Evolutionary conservation across 2,329 filamentous ascomycete genomes (phyloP), one percentile per base, ranked within the genome.

Genomic region (Atkinsonella hypoxylon): DNA sequence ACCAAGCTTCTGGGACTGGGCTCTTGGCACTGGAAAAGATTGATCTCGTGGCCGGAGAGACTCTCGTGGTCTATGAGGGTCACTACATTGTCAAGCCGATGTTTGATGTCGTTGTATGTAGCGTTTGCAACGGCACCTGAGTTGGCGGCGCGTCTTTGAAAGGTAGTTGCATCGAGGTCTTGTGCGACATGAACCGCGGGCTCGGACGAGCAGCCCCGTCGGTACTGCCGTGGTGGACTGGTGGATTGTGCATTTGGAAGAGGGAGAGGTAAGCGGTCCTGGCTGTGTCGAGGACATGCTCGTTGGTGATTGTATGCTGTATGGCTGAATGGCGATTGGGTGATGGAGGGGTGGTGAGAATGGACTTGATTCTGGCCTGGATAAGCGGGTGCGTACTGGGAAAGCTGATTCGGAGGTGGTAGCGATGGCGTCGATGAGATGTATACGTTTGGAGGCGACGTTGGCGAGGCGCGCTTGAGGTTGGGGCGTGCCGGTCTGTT

Each of bases 11-110:
- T 18, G 15, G 41, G 22, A 45, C 32, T 7, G n/a, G 30, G 22
- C 10, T 47, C 30, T 47, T 49, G 55, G 47, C 17, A 52, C 12
- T 63, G 61, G 50, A 73, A 73, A 36, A 84, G 65, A 49, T 79
- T 77, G 48, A 70, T 71, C 59, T 85, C 78, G 53, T 76, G 67
- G 4, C 76, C 76, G 13, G 63, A 58, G 26, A 73, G 72, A 31
- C 67, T 69, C 26, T 86, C 83, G 18, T 75, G 71, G 62, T 90
- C 86, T 50, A 90, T 89, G 30, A 77, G 72, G 1, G 85, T 87
- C 62, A 90, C 79, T 51, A 88, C 74, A 43, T 79, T 69, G 62
- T 87, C 77, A 53, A 90, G 76, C 48, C 80, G 80, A 3, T 71
- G 70, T 13, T 73, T 77, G 45, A 89, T 76, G 50, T 79, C 68